These are phyloP conservation scores for Malus hybrid DNA, from an alignment of 331 rosid genomes.

Conservation along the genomic window DNA sequence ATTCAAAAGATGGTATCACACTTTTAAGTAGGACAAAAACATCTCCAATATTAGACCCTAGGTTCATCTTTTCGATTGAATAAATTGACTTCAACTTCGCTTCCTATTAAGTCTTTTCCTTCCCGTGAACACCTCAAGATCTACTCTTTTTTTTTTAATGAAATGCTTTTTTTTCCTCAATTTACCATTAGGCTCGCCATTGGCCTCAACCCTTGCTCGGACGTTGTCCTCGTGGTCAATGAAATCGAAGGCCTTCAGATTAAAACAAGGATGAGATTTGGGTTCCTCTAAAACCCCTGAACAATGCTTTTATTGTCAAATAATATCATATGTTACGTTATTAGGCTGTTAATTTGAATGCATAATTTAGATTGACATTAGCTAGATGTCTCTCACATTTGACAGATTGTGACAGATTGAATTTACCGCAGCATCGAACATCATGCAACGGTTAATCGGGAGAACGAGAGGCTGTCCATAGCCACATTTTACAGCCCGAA, in stretches of 20 bases:
- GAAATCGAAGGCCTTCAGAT: constrained; percentile 43
- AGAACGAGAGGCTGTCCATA: constrained; percentile 34
- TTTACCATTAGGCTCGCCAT: not conserved
- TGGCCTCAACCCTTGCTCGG: constrained; percentile 41
- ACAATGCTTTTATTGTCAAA: constrained; percentile 34
- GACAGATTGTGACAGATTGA: constrained; percentile 43
- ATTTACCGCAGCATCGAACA: constrained; percentile 37
- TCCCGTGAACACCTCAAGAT: too few relatives aligned
- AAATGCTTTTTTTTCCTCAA: too few relatives aligned
- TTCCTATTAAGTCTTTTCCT: too few relatives aligned
- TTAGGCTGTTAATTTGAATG: too few relatives aligned
- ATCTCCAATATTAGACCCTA: too few relatives aligned
- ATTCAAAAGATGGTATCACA: too few relatives aligned
- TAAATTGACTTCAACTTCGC: too few relatives aligned
- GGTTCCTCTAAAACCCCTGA: constrained; percentile 31
- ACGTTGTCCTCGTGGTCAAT: constrained; percentile 27
- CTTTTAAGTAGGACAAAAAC: too few relatives aligned
- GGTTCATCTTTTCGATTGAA: too few relatives aligned
- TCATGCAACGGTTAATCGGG: constrained; percentile 23
- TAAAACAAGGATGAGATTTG: constrained; percentile 14
- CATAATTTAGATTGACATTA: constrained; percentile 22
- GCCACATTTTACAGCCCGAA: constrained; percentile 32
- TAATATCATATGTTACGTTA: too few relatives aligned
- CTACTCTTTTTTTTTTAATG: too few relatives aligned
- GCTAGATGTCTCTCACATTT: not conserved